Percentiles rank a stretch among this genome's conserved stretches.
Evolutionary conservation across 805 yeast genomes (phyloP).

Genomic region (Tetrapisispora taiwanensis): DNA sequence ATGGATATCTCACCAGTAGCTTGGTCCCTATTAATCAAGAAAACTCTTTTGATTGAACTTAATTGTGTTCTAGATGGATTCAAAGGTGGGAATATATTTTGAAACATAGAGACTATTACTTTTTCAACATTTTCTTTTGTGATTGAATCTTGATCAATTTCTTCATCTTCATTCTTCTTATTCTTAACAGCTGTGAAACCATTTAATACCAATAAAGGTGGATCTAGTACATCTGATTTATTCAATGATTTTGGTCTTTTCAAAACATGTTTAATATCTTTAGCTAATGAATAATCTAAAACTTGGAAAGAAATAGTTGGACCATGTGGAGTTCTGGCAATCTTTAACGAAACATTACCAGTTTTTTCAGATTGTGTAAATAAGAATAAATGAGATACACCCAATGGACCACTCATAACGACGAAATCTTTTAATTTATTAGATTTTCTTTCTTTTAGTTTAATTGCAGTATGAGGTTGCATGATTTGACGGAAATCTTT

Average conservation of each 20-base stretch:
- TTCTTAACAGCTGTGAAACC: slow-evolving; percentile 46
- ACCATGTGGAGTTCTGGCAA: slow-evolving; percentile 81
- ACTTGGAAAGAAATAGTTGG: slow-evolving; percentile 85
- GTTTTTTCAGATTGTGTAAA: slow-evolving; percentile 71
- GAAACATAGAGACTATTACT: slow-evolving; percentile 78
- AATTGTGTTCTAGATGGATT: slow-evolving; percentile 76
- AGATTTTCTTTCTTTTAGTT: slow-evolving; percentile 72
- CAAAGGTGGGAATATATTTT: slow-evolving; percentile 91
- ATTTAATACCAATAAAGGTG: slow-evolving; percentile 87
- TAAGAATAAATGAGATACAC: slow-evolving; percentile 78
- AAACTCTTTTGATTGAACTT: slow-evolving; percentile 66
- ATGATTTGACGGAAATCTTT: slow-evolving; percentile 78
- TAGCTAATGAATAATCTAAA: slow-evolving; percentile 63
- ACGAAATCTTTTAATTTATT: slow-evolving; percentile 84
- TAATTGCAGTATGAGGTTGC: slow-evolving; percentile 96
- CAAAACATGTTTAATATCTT: slow-evolving; percentile 64
- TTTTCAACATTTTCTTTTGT: slow-evolving; percentile 55
- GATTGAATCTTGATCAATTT: slow-evolving; percentile 8
- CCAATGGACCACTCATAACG: slow-evolving; percentile 98
- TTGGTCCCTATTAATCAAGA: slow-evolving; percentile 66
- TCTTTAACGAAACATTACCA: slow-evolving; percentile 73
- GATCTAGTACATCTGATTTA: slow-evolving; percentile 57
- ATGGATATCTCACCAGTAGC: slow-evolving; percentile 67
- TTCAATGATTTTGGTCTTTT: slow-evolving; percentile 71
- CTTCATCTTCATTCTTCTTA: neutral